A percentile compares a stretch with the other conserved stretches of the same genome.
These are phyloP conservation scores for Umbelopsis sp. DNA, from an alignment of 371 early-diverging fungal genomes.

Conservation along the genomic window DNA sequence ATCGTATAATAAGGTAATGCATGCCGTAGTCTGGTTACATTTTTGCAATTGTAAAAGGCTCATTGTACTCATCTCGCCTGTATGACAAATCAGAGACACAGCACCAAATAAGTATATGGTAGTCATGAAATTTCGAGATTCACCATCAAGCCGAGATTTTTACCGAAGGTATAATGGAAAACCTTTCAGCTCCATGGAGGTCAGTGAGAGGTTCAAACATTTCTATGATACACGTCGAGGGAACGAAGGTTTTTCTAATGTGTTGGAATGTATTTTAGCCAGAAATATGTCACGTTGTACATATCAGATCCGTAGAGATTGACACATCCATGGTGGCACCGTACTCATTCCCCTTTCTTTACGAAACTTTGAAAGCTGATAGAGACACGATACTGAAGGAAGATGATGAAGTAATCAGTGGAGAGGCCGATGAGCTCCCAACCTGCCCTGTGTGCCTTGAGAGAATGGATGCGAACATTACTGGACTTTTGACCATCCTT, in stretches of 20 bases:
- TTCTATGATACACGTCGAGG: not conserved
- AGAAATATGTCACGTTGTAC: conserved; percentile 78
- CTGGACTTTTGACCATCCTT: conserved; percentile 87
- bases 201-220: conserved; percentile 22
- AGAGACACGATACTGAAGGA: not conserved
- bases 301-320: conserved; percentile 67
- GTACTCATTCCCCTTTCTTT: conserved; percentile 60
- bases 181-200: conserved; percentile 82
- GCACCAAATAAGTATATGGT: conserved; percentile 86
- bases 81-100: conserved; percentile 57
- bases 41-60: not conserved
- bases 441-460: conserved; percentile 95
- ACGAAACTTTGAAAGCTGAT: conserved; percentile 37
- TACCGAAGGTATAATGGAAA: conserved; percentile 78
- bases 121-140: conserved; percentile 72
- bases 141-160: conserved; percentile 65
- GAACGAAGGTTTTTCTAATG: not conserved
- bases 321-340: conserved; percentile 58
- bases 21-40: not conserved
- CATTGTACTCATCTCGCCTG: too few species aligned
- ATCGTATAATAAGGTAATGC: conserved; percentile 69
- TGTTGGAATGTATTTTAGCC: conserved; percentile 54
- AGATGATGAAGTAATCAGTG: not conserved
- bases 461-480: conserved; percentile 81
- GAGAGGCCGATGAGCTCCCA: conserved; percentile 69